Conservation (phyloP, 805 yeast genomes). For the Saccharomycopsis javanensis region DNA sequence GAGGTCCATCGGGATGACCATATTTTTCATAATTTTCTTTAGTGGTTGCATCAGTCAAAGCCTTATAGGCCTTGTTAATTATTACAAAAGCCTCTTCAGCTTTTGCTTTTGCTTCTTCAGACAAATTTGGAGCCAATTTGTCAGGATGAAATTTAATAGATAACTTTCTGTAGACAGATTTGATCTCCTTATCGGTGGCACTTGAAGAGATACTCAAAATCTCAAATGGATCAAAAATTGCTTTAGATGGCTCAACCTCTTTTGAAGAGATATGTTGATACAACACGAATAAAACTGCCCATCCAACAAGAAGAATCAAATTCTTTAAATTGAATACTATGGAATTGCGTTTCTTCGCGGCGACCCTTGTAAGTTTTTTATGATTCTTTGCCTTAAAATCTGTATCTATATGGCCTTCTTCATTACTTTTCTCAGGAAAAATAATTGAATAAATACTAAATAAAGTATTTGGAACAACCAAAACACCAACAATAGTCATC, state of each 20-base stretch:
- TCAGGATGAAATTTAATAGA: constrained; percentile 92
- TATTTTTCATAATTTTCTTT: constrained; percentile 74
- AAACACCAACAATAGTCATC: constrained; percentile 58
- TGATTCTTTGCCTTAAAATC: constrained; percentile 31
- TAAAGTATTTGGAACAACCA: constrained; percentile 56
- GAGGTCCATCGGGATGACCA: constrained; percentile 99
- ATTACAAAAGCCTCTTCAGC: constrained; percentile 71
- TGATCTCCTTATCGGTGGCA: constrained; percentile 69
- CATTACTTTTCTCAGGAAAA: constrained; percentile 22
- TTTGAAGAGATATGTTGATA: constrained; percentile 37
- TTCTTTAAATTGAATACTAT: constrained; percentile 14
- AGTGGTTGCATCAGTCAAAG: constrained; percentile 82
- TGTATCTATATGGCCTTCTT: constrained; percentile 28
- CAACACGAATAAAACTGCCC: constrained; percentile 30
- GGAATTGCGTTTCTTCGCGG: constrained; percentile 24
- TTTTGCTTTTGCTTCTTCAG: constrained; percentile 43
- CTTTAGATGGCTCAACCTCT: constrained; percentile 28
- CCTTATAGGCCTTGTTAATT: constrained; percentile 86
- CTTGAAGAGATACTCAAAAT: constrained; percentile 63
- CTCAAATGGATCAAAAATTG: constrained; percentile 80
- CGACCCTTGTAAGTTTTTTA: constrained; percentile 25
- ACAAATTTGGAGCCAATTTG: constrained; percentile 56
- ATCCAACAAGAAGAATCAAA: constrained; percentile 22
- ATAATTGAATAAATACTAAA: constrained; percentile 23
- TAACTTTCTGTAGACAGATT: constrained; percentile 73